Base-by-base conservation (phyloP, 2,329 filamentous ascomycete species). In the Karstenula rhodostoma region DNA sequence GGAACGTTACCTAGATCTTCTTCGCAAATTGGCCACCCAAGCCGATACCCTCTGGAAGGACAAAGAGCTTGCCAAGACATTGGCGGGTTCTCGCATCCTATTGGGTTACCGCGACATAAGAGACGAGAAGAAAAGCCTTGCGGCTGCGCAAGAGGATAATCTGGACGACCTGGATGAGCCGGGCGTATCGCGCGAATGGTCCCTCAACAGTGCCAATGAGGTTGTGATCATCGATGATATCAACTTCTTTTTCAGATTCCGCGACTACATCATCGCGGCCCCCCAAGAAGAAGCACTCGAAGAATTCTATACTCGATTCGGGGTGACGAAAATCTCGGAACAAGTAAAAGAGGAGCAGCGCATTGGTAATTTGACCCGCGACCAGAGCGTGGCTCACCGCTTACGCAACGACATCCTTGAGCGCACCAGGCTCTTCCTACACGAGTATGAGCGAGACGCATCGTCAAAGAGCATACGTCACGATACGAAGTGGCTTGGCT, bases 261-360 rank as follows among this genome's bases (percentile, higher is more conserved):
- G 94, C 73, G 87, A 93, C 55, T 87, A 88, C 63, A 83, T 99
- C 32, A 85, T 96, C 29, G 93, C 91, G 62, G 93, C 94, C 0
- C 96, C 95, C 0, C 92, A 97, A 75, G 95, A 99, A 72, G 95
- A 98, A 64, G 75, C 80, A 0, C 82, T 99, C 1, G 95, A 99
- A 74, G 85, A 86, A 1, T 94, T 99, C 64, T 99, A 99, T 77
- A 79, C 87, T 37, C 85, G 89, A 8, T 87, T 99, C 3, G 95
- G 95, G 1, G 90, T 93, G 3, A 86, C 89, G 47, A 87, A 87
- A 57, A 83, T 99, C 22, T 93, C 91, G 63, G 86, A 85, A 57
- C 85, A 94, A 19, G 90, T 98, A 13, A 88, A 93, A 68, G 90
- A 94, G 71, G 89, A 94, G 58, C 84, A 92, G 22, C 87, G 86